Evolutionary conservation across 1,284 basidiomycete genomes (phyloP), one percentile per base, ranked within the genome.

Genomic region (Cutaneotrichosporon mucoides): DNA sequence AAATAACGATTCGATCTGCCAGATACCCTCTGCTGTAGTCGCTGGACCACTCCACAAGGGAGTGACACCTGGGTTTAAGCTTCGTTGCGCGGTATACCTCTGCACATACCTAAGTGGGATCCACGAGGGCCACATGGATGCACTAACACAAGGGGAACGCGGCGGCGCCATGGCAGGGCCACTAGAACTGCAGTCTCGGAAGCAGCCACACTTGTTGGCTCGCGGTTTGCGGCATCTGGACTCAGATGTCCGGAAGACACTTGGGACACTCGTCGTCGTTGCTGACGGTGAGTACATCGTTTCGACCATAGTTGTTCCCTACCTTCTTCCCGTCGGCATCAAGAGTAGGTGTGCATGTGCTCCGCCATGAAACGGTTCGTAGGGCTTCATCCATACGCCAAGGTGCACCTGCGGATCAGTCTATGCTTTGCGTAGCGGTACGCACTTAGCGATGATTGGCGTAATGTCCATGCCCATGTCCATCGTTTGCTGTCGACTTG

Each of bases 401-500:
- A 24, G 24, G 24, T 24, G 24, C 24, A 24, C 24, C 24, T 24
- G 24, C 24, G 24, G 24, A 24, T 24, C 24, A 24, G 24, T 24
- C 24, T 24, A 24, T 24, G 24, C 24, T 24, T 24, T 24, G 24
- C 24, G 24, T 24, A 24, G 24, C 24, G 24, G 7, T 13, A 36
- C 46, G 3, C 13, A 48, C 46, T 35, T n/a, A 33, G n/a, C 12
- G 34, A 34, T 13, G 46, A 33, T n/a, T n/a, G 33, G 1, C 11
- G 8, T 33, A 48, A 35, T 33, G 13, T 36, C 55, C 55, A 57
- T 2, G 33, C 38, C 59, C 59, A 61, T 10, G 4, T 48, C 62
- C 51, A 59, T 44, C 47, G 48, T 15, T 55, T 59, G 9, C 59
- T 53, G 47, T 58, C 47, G 45, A 12, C 7, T 34, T 16, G 16